Percentiles rank a stretch among this genome's conserved stretches.
Conservation (phyloP, 1,139 yeast species). For the Lodderomyces metapsilosis region DNA sequence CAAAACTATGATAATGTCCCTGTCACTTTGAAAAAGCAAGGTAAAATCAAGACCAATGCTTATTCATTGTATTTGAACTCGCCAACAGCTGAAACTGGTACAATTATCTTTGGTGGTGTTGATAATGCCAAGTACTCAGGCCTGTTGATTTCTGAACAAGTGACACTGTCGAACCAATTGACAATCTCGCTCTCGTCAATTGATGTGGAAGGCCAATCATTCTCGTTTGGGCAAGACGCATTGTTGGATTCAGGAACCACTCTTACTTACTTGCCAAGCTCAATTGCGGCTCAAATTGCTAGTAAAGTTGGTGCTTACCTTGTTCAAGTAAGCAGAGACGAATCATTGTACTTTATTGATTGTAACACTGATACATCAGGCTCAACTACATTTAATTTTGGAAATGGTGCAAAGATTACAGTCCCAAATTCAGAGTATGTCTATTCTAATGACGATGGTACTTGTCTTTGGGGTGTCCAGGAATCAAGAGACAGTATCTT, state of each 20-base stretch:
- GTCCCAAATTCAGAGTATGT: constrained; percentile 28
- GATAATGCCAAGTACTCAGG: constrained; percentile 28
- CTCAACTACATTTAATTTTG: constrained; percentile 24
- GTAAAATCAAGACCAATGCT: constrained; percentile 44
- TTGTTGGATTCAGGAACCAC: constrained; percentile 30
- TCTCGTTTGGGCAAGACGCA: too few species aligned
- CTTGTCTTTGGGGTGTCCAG: constrained; percentile 11
- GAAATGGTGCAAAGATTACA: constrained; percentile 25
- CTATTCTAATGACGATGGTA: constrained; percentile 8
- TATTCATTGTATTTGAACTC: constrained; percentile 35
- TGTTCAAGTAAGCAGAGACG: constrained; percentile 17
- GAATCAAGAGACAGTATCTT: constrained; percentile 11
- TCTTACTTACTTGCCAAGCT: constrained; percentile 24
- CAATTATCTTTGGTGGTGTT: constrained; percentile 29
- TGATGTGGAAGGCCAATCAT: constrained; percentile 1
- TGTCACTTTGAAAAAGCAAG: constrained; percentile 31
- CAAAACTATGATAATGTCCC: constrained; percentile 38
- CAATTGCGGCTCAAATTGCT: constrained; percentile 14
- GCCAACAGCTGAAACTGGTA: constrained; percentile 21
- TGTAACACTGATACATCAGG: constrained; percentile 11
- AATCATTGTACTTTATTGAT: constrained; percentile 8
- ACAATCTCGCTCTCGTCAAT: constrained; percentile 4
- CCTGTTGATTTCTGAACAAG: constrained; percentile 14
- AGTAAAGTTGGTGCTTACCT: constrained; percentile 19
- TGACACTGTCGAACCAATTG: too few species aligned